Evolutionary conservation across 2,329 filamentous ascomycete genomes (phyloP), one percentile per base, ranked within the genome.

Genomic region (Beauveria rudraprayagi): DNA sequence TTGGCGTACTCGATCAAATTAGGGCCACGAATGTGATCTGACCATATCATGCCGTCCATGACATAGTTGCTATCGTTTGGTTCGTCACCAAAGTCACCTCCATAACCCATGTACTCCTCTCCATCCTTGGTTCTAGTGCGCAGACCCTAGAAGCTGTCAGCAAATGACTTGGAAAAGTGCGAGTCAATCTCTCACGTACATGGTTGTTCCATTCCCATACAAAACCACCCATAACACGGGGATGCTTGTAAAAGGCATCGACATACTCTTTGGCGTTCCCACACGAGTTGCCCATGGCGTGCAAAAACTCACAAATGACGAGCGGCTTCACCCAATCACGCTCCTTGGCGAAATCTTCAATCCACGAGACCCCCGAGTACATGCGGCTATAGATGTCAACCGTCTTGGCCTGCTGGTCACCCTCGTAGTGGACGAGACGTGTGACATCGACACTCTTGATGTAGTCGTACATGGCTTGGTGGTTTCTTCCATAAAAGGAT

Each of bases 261-360:
- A 88, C 75, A 63, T 91, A 90, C 63, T 90, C 87, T 63, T 84
- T 80, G 54, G 90, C 75, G 1, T 80, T 82, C 1, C 88, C 87
- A 0, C 86, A 87, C 0, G 86, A 87, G 62, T 90, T 90, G 0
- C 88, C 88, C 87, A 91, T 90, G 0, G 88, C 86, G 64, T 83
- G 81, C 0, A 75, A 74, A 62, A 76, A 83, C 62, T 85, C 82
- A 59, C 80, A 83, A 47, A 83, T 74, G 1, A 88, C 75, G 0
- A 88, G 74, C 0, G 84, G 85, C 69, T 87, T 82, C 44, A 73
- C 68, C 76, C 76, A 78, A n/a, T 75, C 69, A 19, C 71, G 69
- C 56, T 75, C 72, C 30, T 73, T 69, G 16, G 76, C 78, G 52
- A 75, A 68, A 22, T 72, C 69, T 34, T 74, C 70, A 63, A 78